Evolutionary conservation across 2,329 filamentous ascomycete species (phyloP), one percentile per base, ranked within the genome.

Genomic region (Aschersonia sp.): DNA sequence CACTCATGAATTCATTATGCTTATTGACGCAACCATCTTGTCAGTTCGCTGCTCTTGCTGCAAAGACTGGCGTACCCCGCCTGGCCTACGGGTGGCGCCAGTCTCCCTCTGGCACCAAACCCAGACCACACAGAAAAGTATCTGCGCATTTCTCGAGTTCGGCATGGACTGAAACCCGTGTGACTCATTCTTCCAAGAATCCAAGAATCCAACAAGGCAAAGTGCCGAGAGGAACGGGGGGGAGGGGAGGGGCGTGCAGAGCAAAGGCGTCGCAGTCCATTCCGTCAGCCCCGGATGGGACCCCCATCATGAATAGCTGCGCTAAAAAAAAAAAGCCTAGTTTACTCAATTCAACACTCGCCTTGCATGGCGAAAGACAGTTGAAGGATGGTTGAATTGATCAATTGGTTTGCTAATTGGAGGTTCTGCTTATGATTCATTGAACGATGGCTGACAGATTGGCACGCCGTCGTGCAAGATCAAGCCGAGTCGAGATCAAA

Each of bases 181-280:
- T 56, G 54, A 56, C 54, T 56, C 54, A 56, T 51, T 40, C 35
- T 37, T 44, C 37, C 43, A 14, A n/a, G 29, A 31, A 8, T 14
- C 10, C 9, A 43, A 43, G 49, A 42, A 49, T 51, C 49, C 31
- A n/a, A 41, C 39, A 29, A 37, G 32, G 22, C 37, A 44, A 43
- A 50, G 39, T 48, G 14, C 14, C 14, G 11, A n/a, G 7, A 12
- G 11, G 14, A 41, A n/a, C 10, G 14, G 40, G n/a, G 40, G 10
- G 14, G 40, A 22, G 40, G 40, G 40, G 40, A 14, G 9, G 40
- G 10, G 40, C 40, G 22, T 22, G 22, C 22, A 22, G 22, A 22
- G 22, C 51, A 31, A 44, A 37, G 45, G 45, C 49, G 47, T 42
- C 32, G 45, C 41, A 44, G 48, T 51, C 54, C 48, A 48, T 48